Evolutionary conservation across 140 eudicot species (phyloP), one percentile per base, ranked within the genome.

Genomic region (Senecio squalidus): DNA sequence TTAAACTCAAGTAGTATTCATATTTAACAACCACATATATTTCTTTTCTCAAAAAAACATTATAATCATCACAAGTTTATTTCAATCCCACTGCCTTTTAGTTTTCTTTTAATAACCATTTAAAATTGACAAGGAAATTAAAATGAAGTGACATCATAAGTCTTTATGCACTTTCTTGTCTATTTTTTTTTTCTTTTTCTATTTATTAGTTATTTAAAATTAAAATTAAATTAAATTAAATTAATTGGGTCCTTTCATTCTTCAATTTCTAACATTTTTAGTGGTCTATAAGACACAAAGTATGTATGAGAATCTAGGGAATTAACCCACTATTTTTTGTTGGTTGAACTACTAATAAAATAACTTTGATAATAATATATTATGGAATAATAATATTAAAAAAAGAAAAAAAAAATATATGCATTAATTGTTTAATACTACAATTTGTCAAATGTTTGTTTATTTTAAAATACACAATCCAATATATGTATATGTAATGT

Each of bases 331-430:
- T 25, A 28, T 55, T 4, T 36, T 23, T 67, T 43, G 65, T 55
- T 67, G 20, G 73, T 30, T 67, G 58, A 43, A 28, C 72, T 21
- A 67, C 73, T 55, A 6, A 13, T 24, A 38, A 50, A 61, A 20
- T 29, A 45, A 30, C 20, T 2, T 43, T 15, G 8, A 17, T 46
- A 46, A 17, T 21, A 17, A 17, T 8, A 13, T 15, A 34, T 58
- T 18, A 58, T 11, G 1, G 39, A 9, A n/a, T 24, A 34, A 34
- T 34, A 36, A 36, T 36, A 36, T 8, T 11, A 36, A 11, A 8
- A 36, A 8, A 6, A n/a, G n/a, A n/a, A n/a, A n/a, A n/a, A n/a
- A n/a, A n/a, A n/a, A n/a, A n/a, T n/a, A n/a, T n/a, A n/a, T n/a
- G n/a, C n/a, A n/a, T n/a, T n/a, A n/a, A n/a, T n/a, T n/a, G n/a